Base-by-base conservation (phyloP, 2,329 filamentous ascomycete genomes). In the Stachybotrys elegans region DNA sequence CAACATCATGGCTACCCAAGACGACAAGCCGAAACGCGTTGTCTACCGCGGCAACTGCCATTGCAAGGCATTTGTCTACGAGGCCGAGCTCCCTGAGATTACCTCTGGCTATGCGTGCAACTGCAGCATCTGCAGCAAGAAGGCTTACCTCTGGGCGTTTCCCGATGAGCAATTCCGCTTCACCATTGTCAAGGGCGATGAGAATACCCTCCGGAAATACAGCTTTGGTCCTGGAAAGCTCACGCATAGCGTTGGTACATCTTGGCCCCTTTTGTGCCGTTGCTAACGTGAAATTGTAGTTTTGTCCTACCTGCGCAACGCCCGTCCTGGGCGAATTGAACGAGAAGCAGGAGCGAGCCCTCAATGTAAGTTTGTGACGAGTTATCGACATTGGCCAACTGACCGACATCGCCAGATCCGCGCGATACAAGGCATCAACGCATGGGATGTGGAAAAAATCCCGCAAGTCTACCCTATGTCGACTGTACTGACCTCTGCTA, bases 51-150 rank as follows among this genome's bases (percentile, higher is more conserved):
- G 75, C 57, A 79, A 75, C 59, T 81, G 77, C 65, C 76, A 80
- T 57, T 81, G 78, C 57, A 70, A 66, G 5, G 66, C 68, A 29
- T 77, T 75, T 51, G 63, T 77, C 48, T 81, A 72, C 56, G 73
- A 75, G 54, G 54, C 68, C 43, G 58, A 65, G 3, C 37, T 81
- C 12, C 77, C 80, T 17, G 78, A 84, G 56, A 71, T 86, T 48
- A 78, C 76, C 53, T 60, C 69, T 5, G 72, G 71, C 6, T 57
- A 62, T 5, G 70, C 77, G 55, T 85, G 84, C 64, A 82, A 83
- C 61, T 88, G 85, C 65, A 85, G 80, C 63, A 77, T 84, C 50
- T 84, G 84, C 58, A 54, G 50, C 53, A 75, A 69, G 52, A 75
- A 74, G 56, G 71, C 62, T 14, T 70, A 70, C 35, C 55, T 73